Base-by-base conservation (phyloP, 2,329 filamentous ascomycete genomes). In the Neofusicoccum cordaticola region DNA sequence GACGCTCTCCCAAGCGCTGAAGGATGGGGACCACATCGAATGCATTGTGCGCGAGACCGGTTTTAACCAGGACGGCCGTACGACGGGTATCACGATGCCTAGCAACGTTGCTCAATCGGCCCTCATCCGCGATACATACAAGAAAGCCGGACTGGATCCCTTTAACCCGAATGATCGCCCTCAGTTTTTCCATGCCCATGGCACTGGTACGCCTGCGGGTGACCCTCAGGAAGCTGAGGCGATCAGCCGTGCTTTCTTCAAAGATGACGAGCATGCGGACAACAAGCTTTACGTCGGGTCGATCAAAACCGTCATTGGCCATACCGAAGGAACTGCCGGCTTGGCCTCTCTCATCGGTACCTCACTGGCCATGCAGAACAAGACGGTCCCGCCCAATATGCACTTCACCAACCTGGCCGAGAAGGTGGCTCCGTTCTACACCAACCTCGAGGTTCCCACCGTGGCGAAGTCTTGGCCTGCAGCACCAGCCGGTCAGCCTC, bases 1-100 rank as follows among this genome's bases (percentile, higher is more conserved):
- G 70, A 75, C 71, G 1, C 69, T 87, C 1, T 73, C 70, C 4
- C 71, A 77, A 1, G 86, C 86, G 0, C 63, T 87, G 3, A 71
- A 65, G 0, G 79, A 83, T 68, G 78, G 78, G 0, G 81, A 84
- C 66, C 68, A 75, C 3, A 80, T 84, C 34, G 75, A 81, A 39
- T 75, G 75, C 47, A 68, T 79, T 5, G 71, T 80, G 15, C 70
- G 73, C 0, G 75, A 72, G 34, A 77, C 74, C 0, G 75, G 71
- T 4, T 64, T 74, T 3, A 79, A 78, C 37, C 71, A 73, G 19
- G 79, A 81, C 56, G 80, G 81, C 1, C 67, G 66, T 1, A 80
- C 74, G 0, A 65, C 69, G 1, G 78, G 79, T 3, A 74, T 83
- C 11, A 80, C 79, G 1, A 68, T 77, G 67, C 79, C 79, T 6